Evolutionary conservation across 2,329 filamentous ascomycete genomes (phyloP), one percentile per base, ranked within the genome.

Genomic region (Helicocarpus griseus): DNA sequence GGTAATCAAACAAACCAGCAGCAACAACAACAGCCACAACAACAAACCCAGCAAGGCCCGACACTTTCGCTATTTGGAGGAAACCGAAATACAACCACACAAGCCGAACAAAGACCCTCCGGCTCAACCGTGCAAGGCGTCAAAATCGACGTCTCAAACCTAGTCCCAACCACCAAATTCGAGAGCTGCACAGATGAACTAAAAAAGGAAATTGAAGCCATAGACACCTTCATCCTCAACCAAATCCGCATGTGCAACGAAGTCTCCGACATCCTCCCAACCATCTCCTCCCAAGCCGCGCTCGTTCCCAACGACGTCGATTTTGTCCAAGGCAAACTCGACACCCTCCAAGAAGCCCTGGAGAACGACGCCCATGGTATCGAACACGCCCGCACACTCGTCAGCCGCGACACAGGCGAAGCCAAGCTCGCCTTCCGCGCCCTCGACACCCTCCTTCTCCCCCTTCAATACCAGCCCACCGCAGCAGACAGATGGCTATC

Each of bases 101-200:
- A 56, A 29, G 64, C 61, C 52, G 59, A 63, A 21, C 58, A 65
- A 21, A 67, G 61, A 57, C 62, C 65, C 7, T 56, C 63, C 24
- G 55, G 58, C 7, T 59, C 58, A 3, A 66, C 63, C 2, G 66
- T 72, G 14, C 82, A 85, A 0, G 87, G 86, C 17, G 85, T 89
- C 17, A 84, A 86, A 61, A 86, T 95, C 61, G 87, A 93, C 67
- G 71, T 87, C 49, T 80, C 80, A 60, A 87, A 87, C 63, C 75
- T 97, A 54, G 82, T 89, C 49, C 85, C 86, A 14, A 95, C 90
- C 0, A 95, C 89, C 3, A 87, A 93, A 55, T 96, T 93, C 73
- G 88, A 89, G 64, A 91, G 95, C 67, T 83, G 95, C 26, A 82
- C 87, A 54, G 86, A 91, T 58, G 82, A 87, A 28, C 75, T 95